Evolutionary conservation across 2,329 filamentous ascomycete species (phyloP), one percentile per base, ranked within the genome.

Genomic region (Botryotinia convoluta): DNA sequence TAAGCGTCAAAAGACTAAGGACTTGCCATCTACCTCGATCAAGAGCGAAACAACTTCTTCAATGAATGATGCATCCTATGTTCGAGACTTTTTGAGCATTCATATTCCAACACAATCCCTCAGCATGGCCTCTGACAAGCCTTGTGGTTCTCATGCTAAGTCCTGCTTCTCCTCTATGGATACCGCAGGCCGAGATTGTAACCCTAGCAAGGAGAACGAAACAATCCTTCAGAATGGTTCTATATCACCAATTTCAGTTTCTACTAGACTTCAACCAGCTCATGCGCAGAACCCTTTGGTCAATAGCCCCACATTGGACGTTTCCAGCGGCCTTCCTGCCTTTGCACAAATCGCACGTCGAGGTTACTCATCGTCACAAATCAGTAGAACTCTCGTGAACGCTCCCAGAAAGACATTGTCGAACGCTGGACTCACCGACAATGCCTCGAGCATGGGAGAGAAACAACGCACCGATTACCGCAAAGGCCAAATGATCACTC

Each of bases 1-100:
- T 12, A 57, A 68, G 32, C 64, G 35, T 57, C 48, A 68, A 42
- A 68, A 68, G 48, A 68, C 35, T 20, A 22, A 68, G 37, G 16
- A 32, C 3, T 22, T 12, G 18, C 9, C 48, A 42, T 14, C 37
- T 14, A 42, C 35, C 9, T 57, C n/a, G 39, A 18, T 18, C 16
- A 39, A 54, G 45, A 39, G 37, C 4, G 22, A 39, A 10, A 4
- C 35, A 14, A 22, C 4, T 29, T 20, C 16, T 68, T 67, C 45
- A 39, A 54, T 7, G 14, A 29, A 39, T 14, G 26, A n/a, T 37
- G 16, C 9, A 9, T 14, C 32, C 9, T 29, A 32, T 22, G 4
- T 2, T 42, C 64, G 2, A 54, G 26, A 20, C 8, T 3, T 3
- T 54, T 32, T 32, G 35, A 1, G 26, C 18, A 54, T 42, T 2